Evolutionary conservation across 495 filamentous ascomycete genomes (phyloP), one percentile per base, ranked within the genome.

Genomic region (Poronia punctata): DNA sequence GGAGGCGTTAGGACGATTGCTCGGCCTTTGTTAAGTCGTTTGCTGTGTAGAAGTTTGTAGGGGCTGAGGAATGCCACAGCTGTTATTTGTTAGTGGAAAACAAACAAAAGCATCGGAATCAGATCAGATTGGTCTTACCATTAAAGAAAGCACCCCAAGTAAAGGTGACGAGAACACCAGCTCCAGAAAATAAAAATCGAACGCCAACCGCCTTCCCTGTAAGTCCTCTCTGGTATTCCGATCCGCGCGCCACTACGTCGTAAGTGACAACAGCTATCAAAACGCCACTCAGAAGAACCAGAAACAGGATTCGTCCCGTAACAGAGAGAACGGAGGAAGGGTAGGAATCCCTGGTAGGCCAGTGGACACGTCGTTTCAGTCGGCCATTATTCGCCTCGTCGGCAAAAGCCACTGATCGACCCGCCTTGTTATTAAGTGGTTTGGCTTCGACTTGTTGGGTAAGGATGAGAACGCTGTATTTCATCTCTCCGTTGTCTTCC

Each of bases 81-180:
- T 60, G 12, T 11, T 22, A 4, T 20, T 38, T n/a, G 27, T 58
- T 22, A 53, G 47, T 12, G n/a, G 5, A 16, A 6, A n/a, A 24
- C 20, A 1, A 6, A 20, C 19, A 1, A 16, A 23, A 19, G n/a
- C n/a, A 27, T 19, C 20, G 23, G 8, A 38, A 35, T 3, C 4
- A 2, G 16, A 9, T 15, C 24, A 9, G 15, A 15, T 12, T 22
- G 16, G 18, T 49, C 50, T 45, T 17, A 54, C 61, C 46, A 26
- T 53, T 31, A 15, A 60, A 62, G 43, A 62, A 60, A 4, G 52
- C 49, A 0, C 53, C 46, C 62, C 65, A 70, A 18, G 48, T 39
- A 7, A 59, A 43, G n/a, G 52, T 38, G 33, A 60, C 40, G 1
- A 62, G 11, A 20, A 54, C 54, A 14, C 61, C 54, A 18, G 55